Evolutionary conservation across 2,329 filamentous ascomycete species (phyloP).

Genomic region (Sporothrix brasiliensis): DNA sequence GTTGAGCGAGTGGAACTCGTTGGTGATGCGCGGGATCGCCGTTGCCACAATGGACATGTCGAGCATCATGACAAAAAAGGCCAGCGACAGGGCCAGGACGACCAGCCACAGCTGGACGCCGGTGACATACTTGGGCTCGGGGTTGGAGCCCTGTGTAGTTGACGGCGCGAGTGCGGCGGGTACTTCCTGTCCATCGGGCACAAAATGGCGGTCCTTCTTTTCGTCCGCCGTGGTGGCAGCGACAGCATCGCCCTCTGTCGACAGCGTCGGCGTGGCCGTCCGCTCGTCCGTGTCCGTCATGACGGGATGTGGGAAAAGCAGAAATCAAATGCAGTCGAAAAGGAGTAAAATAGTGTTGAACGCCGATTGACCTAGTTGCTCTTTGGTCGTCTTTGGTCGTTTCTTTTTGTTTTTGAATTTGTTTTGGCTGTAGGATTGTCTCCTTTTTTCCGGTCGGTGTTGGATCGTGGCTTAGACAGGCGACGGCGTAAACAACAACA

Average conservation of each 20-base stretch:
- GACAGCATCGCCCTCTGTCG: not conserved
- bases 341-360: too few species aligned
- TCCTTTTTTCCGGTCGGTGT: too few species aligned
- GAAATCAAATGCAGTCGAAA: not conserved
- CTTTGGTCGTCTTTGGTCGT: too few species aligned
- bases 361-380: too few species aligned
- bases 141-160: conserved; percentile 8
- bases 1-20: conserved; percentile 31
- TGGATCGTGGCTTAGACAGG: too few species aligned
- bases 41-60: conserved; percentile 41
- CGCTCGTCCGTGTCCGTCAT: conserved; percentile 12
- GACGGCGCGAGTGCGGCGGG: not conserved
- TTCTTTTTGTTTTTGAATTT: too few species aligned
- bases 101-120: conserved; percentile 46
- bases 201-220: not conserved
- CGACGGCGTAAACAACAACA: too few species aligned
- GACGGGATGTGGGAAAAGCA: not conserved
- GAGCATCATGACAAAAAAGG: conserved; percentile 50
- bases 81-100: conserved; percentile 47
- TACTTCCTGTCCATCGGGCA: not conserved
- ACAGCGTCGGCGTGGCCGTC: conserved; percentile 1
- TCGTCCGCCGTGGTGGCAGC: not conserved
- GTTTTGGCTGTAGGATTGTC: too few species aligned
- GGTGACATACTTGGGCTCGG: conserved; percentile 27
- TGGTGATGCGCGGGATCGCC: conserved; percentile 27